These are phyloP conservation scores for Boletus reticulatus DNA, from an alignment of 768 basidiomycete genomes.

Conservation along the genomic window DNA sequence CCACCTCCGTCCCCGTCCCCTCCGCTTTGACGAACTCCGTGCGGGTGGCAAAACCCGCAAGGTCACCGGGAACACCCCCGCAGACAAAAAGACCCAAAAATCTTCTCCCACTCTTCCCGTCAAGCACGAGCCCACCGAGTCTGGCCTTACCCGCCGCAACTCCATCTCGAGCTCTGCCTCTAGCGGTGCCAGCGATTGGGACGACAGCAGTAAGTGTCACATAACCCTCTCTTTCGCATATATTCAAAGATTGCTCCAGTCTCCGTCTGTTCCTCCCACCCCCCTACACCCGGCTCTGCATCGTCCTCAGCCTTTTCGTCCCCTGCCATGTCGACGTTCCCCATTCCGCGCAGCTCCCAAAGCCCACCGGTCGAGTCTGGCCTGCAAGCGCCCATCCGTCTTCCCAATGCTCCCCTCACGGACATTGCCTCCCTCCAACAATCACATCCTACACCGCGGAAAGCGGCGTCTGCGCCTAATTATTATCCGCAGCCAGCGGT, in stretches of 20 bases:
- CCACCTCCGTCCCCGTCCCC: slow-evolving; percentile 75
- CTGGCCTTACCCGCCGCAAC: slow-evolving; percentile 50
- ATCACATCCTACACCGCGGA: slow-evolving; percentile 32
- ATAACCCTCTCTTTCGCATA: neutral
- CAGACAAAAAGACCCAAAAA: slow-evolving; percentile 33
- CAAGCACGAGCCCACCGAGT: slow-evolving; percentile 66
- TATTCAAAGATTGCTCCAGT: slow-evolving; percentile 13
- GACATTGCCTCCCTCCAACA: slow-evolving; percentile 59
- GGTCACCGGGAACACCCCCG: slow-evolving; percentile 25
- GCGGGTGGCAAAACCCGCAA: slow-evolving; percentile 82
- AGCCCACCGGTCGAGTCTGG: slow-evolving; percentile 52
- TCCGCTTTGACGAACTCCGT: slow-evolving; percentile 85
- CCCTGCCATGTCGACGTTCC: slow-evolving; percentile 56
- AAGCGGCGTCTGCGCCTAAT: slow-evolving; percentile 30
- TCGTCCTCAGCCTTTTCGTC: slow-evolving; percentile 70
- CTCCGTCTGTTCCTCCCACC: slow-evolving; percentile 33
- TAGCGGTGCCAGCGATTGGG: slow-evolving; percentile 69
- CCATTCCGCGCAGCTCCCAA: slow-evolving; percentile 56
- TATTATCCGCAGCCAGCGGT: slow-evolving; percentile 32
- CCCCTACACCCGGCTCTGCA: slow-evolving; percentile 40
- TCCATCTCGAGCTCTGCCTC: slow-evolving; percentile 61
- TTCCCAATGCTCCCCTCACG: slow-evolving; percentile 69
- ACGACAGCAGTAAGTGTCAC: slow-evolving; percentile 63
- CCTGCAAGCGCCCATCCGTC: slow-evolving; percentile 48
- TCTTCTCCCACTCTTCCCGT: slow-evolving; percentile 39